These are phyloP conservation scores for Globisporangium nunn DNA, from an alignment of 352 stramenopile species.

Conservation along the genomic window DNA sequence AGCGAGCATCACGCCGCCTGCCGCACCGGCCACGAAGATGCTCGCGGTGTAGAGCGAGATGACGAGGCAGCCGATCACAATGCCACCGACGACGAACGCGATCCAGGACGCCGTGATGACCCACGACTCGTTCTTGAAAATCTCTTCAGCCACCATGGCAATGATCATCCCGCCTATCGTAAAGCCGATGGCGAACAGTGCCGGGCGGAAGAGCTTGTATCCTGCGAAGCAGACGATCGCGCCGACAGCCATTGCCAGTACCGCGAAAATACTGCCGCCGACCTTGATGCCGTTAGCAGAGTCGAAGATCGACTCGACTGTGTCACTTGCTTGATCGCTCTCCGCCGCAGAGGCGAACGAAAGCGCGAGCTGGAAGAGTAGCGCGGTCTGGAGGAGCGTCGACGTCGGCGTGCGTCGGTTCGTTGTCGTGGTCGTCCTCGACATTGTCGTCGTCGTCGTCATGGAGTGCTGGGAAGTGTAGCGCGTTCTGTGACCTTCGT, in stretches of 20 bases:
- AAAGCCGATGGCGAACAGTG: constrained; percentile 53
- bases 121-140: constrained; percentile 41
- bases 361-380: constrained; percentile 8
- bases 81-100: constrained; percentile 40
- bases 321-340: constrained; percentile 18
- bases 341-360: constrained; percentile 2
- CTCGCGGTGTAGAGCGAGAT: constrained; percentile 40
- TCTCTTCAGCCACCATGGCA: constrained; percentile 28
- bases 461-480: constrained; percentile 1
- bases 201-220: constrained; percentile 53
- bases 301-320: constrained; percentile 30
- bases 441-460: constrained; percentile 1
- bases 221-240: constrained; percentile 37
- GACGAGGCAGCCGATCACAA: constrained; percentile 38
- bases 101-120: constrained; percentile 52
- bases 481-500: no score
- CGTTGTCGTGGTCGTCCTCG: neutral
- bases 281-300: constrained; percentile 31
- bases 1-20: constrained; percentile 41
- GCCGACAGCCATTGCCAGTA: constrained; percentile 32
- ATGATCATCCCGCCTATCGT: constrained; percentile 36
- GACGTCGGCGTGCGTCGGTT: neutral
- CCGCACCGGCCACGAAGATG: constrained; percentile 50
- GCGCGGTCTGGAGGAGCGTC: constrained; percentile 3
- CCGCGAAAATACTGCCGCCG: constrained; percentile 29